Conservation (phyloP, 2,329 filamentous ascomycete species). For the Trichoderma semiorbis region DNA sequence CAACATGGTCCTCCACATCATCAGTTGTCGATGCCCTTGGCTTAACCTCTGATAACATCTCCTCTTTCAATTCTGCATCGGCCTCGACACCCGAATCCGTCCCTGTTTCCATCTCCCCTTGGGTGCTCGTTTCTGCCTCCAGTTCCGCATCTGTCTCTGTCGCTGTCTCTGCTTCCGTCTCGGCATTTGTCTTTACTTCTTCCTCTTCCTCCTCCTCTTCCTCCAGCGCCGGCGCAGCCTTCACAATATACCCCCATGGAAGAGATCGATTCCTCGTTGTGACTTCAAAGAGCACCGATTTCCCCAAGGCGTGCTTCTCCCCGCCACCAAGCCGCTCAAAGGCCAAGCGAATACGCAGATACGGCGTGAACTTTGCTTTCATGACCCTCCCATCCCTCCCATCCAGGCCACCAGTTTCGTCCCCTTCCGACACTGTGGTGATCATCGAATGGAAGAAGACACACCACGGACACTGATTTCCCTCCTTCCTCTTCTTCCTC, state of each 20-base stretch:
- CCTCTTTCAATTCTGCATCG: background rate
- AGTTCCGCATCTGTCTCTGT: background rate
- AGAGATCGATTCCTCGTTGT: constrained; percentile 35
- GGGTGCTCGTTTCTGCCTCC: background rate
- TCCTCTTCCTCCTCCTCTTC: background rate
- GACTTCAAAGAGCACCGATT: constrained; percentile 36
- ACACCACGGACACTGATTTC: constrained; percentile 34
- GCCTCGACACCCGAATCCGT: background rate
- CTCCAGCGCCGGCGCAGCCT: constrained; percentile 21
- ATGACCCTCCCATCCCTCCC: constrained; percentile 6
- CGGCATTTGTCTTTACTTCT: background rate
- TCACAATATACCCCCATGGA: constrained; percentile 38
- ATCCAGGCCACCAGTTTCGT: constrained; percentile 18
- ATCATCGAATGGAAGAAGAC: constrained; percentile 38
- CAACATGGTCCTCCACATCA: background rate
- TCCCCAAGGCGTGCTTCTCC: constrained; percentile 37
- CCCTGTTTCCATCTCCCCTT: background rate
- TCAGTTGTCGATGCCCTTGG: background rate
- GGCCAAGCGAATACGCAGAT: constrained; percentile 37
- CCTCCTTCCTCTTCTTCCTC: background rate
- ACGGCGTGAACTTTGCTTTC: constrained; percentile 35
- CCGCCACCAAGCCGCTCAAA: constrained; percentile 37
- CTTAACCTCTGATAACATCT: background rate
- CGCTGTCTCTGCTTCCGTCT: background rate
- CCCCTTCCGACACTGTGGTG: constrained; percentile 27